phyloP scores from a whole-genome alignment of 257 asterid species.

The Nicotiana attenuata region DNA sequence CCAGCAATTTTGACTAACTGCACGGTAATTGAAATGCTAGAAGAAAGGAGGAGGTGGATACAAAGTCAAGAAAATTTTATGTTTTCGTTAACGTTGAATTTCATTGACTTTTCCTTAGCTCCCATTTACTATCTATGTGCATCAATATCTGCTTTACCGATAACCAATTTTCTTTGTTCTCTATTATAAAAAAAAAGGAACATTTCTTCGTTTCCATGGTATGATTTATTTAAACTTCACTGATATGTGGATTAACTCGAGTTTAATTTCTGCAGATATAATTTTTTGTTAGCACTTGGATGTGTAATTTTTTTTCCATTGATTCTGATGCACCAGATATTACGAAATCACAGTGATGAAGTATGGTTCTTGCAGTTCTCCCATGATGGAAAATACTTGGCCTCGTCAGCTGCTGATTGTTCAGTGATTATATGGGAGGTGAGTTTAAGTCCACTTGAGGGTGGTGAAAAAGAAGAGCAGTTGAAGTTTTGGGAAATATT shows the following conservation, averaged over 20 bases:
- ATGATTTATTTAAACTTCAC: background rate
- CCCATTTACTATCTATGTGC: background rate
- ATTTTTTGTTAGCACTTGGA: background rate
- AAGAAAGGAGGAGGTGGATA: background rate
- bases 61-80: background rate
- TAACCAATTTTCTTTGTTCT: background rate
- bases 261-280: background rate
- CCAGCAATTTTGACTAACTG: background rate
- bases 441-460: conserved; percentile 11
- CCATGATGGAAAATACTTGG: conserved; percentile 72
- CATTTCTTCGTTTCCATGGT: background rate
- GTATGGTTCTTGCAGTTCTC: conserved; percentile 85
- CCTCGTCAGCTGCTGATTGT: conserved; percentile 66
- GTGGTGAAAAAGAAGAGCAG: background rate
- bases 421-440: conserved; percentile 84
- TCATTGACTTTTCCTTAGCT: background rate
- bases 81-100: background rate
- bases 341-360: conserved; percentile 59
- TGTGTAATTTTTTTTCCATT: background rate
- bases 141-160: background rate
- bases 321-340: conserved; percentile 40
- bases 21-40: background rate
- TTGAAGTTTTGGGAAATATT: background rate
- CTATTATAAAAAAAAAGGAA: background rate
- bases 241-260: background rate